Percentiles rank a stretch among this genome's conserved stretches.
Evolutionary conservation across 176 grass and related monocot species (phyloP).

Genomic region (Cenchrus purpureus): DNA sequence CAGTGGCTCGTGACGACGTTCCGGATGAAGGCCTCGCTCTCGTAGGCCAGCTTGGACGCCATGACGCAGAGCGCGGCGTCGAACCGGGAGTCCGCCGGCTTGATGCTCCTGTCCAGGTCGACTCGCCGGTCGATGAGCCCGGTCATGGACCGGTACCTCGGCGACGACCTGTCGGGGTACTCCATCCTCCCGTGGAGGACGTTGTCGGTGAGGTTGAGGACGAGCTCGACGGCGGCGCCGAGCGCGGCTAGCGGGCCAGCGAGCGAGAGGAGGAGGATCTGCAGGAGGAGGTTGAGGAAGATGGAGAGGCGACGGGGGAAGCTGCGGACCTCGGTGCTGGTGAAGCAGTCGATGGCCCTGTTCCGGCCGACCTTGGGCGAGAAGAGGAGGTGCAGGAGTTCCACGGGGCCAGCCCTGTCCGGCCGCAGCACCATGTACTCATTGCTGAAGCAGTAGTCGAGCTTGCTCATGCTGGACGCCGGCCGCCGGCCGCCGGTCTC

Average conservation of each 20-base stretch:
- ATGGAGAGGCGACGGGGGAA: conserved; percentile 37
- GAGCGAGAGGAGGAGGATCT: conserved; percentile 37
- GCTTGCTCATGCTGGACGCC: conserved; percentile 48
- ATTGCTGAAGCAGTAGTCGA: conserved; percentile 64
- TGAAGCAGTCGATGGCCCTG: conserved; percentile 51
- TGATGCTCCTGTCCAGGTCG: conserved; percentile 47
- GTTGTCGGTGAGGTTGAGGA: conserved; percentile 46
- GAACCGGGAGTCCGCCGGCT: conserved; percentile 42
- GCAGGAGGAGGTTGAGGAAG: conserved; percentile 57
- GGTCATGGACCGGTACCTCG: conserved; percentile 46
- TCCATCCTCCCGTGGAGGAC: conserved; percentile 44
- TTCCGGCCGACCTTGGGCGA: conserved; percentile 56
- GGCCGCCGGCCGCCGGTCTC: neutral
- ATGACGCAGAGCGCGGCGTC: conserved; percentile 59
- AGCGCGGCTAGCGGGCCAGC: conserved; percentile 33
- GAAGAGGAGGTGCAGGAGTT: conserved; percentile 62
- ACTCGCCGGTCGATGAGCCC: conserved; percentile 52
- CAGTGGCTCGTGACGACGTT: conserved; percentile 46
- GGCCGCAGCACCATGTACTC: conserved; percentile 65
- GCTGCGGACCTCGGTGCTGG: conserved; percentile 47
- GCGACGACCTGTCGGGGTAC: conserved; percentile 47
- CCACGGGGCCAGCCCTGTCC: conserved; percentile 44
- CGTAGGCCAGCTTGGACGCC: conserved; percentile 72
- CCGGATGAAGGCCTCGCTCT: conserved; percentile 60
- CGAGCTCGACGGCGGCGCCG: conserved; percentile 46